Base-by-base conservation (phyloP, 441 rosid genomes). In the Populus hybrid region DNA sequence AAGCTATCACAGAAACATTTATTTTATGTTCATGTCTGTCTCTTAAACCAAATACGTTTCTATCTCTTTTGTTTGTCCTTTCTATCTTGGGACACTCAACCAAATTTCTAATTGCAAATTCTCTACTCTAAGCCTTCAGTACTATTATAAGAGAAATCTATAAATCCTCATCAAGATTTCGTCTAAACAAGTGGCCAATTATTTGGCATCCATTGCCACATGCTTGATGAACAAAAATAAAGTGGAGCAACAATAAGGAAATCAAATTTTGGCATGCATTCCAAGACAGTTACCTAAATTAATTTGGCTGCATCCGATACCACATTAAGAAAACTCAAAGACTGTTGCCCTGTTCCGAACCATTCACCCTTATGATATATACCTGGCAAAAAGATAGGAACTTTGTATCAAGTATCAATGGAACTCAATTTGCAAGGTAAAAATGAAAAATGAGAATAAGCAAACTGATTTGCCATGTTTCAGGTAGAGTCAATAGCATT, bases 361-460 rank as follows among this genome's bases (percentile, higher is more conserved):
- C 81, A 38, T 79, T 80, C 79, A 76, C 88, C 82, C 96, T 85
- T 68, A 84, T 76, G 64, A 91, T 86, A 75, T 89, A 80, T 32
- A 91, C 89, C 94, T 90, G 87, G 61, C 46, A 83, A 59, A 14
- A 61, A 40, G 46, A 35, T 26, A 24, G 18, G 57, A 46, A 46
- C 57, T 40, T 9, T 67, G 26, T 12, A 35, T 28, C 12, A 72
- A 46, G 19, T 14, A 46, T 46, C 57, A 46, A 46, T 3, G 57
- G 57, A 46, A 12, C 16, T 7, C 65, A 65, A 61, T 24, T 59
- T 23, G 32, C 18, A 28, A 26, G 32, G n/a, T 53, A 28, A 67
- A 53, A 57, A 63, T 5, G 23, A 36, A 5, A 18, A 67, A 50
- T 72, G 10, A 26, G 50, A 34, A 69, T 6, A 9, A 35, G 19